Evolutionary conservation across 2,329 filamentous ascomycete genomes (phyloP).

Genomic region (Pseudocercospora ulei): DNA sequence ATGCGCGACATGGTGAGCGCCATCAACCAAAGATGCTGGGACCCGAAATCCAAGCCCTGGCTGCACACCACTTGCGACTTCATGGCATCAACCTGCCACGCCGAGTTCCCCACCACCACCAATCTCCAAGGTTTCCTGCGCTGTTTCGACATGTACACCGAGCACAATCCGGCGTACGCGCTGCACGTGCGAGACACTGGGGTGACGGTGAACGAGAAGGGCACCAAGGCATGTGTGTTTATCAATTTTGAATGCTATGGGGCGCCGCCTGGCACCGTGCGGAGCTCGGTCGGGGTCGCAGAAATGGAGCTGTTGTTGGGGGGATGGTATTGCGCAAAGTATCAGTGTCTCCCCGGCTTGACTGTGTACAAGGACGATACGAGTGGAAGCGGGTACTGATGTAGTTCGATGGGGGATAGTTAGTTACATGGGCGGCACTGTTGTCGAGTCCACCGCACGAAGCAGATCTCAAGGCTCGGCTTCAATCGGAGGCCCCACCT

Average conservation of each 20-base stretch:
- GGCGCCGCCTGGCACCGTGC: not conserved
- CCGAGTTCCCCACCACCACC: slow-evolving; percentile 2
- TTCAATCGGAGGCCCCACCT: slow-evolving; percentile 1
- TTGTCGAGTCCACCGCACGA: too few species aligned
- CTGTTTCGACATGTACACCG: not conserved
- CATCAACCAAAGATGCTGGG: slow-evolving; percentile 6
- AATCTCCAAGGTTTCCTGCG: slow-evolving; percentile 3
- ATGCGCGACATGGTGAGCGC: not conserved
- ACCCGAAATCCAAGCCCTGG: slow-evolving; percentile 7
- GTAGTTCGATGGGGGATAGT: too few species aligned
- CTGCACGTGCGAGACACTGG: not conserved
- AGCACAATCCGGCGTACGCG: not conserved
- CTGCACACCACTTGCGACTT: not conserved
- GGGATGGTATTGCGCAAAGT: not conserved
- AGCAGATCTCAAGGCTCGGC: too few species aligned
- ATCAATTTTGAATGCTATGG: slow-evolving; percentile 1
- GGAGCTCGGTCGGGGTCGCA: not conserved
- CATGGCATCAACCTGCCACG: not conserved
- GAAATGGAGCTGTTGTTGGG: slow-evolving; percentile 1
- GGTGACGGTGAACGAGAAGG: slow-evolving; percentile 3
- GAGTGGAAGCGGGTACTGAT: not conserved
- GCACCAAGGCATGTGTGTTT: not conserved
- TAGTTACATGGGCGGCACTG: too few species aligned
- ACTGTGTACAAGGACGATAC: not conserved
- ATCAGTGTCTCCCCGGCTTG: slow-evolving; percentile 2